These are phyloP conservation scores for Cystobasidium sp. DNA, from an alignment of 1,284 basidiomycete species.

Conservation along the genomic window DNA sequence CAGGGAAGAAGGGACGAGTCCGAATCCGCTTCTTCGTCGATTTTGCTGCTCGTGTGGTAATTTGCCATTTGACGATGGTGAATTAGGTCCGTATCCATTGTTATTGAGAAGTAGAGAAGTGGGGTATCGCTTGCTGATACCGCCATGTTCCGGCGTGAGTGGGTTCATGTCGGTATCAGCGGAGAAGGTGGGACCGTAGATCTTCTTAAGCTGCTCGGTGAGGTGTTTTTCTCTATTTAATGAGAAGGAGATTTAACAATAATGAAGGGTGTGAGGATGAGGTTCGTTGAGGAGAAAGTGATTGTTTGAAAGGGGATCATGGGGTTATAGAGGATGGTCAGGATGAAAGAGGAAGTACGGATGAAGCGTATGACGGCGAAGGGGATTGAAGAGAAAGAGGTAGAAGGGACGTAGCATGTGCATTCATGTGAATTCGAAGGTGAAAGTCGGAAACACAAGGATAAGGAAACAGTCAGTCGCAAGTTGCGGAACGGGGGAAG, in stretches of 20 bases:
- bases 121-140: not conserved
- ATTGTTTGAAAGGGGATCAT: too few relatives aligned
- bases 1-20: not conserved
- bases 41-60: not conserved
- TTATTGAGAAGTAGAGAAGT: not conserved
- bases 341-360: too few relatives aligned
- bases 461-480: not conserved
- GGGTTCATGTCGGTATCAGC: constrained; percentile 23
- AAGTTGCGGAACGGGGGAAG: not conserved
- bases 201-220: constrained; percentile 41
- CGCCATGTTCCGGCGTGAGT: not conserved
- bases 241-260: not conserved
- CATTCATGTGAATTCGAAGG: too few relatives aligned
- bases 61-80: not conserved
- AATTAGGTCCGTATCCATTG: not conserved
- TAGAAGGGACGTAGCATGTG: too few relatives aligned
- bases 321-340: too few relatives aligned
- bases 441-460: too few relatives aligned
- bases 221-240: constrained; percentile 27
- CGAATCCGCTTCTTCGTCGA: constrained; percentile 17
- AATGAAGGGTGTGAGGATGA: not conserved
- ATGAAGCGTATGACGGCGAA: too few relatives aligned
- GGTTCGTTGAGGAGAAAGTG: not conserved
- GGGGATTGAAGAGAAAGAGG: too few relatives aligned
- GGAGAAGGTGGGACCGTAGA: constrained; percentile 38